Evolutionary conservation across 257 asterid genomes (phyloP).

Genomic region (Jasminum sambac): DNA sequence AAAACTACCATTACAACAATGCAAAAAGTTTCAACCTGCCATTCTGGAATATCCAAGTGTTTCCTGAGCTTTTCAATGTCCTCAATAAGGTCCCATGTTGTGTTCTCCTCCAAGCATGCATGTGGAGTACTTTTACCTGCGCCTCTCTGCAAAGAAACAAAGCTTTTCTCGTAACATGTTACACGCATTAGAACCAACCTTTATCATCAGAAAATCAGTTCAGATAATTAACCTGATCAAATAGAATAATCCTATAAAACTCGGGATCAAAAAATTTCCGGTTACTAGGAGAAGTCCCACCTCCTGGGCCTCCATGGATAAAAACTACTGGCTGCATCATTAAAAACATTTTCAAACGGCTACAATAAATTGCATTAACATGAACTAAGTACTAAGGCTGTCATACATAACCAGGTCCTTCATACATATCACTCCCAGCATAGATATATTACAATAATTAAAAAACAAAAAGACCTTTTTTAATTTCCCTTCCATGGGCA

Average conservation of each 20-base stretch:
- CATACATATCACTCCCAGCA: neutral
- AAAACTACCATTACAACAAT: conserved; percentile 18
- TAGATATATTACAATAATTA: too few relatives aligned
- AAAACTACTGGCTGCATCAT: conserved; percentile 79
- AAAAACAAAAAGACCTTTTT: neutral
- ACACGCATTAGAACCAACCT: conserved; percentile 19
- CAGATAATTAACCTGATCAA: conserved; percentile 72
- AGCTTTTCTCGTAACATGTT: conserved; percentile 17
- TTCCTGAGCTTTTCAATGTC: conserved; percentile 89
- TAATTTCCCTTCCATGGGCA: neutral
- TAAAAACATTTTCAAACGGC: conserved; percentile 20
- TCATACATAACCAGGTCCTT: neutral
- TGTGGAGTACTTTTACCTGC: conserved; percentile 95
- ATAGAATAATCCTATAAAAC: conserved; percentile 73
- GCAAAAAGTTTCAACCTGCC: conserved; percentile 61
- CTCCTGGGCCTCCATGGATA: conserved; percentile 99
- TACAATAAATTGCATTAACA: conserved; percentile 8
- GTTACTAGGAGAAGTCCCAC: conserved; percentile 90
- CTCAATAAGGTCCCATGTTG: conserved; percentile 85
- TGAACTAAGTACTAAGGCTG: neutral
- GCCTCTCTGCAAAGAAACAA: conserved; percentile 61
- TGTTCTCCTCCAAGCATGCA: conserved; percentile 88
- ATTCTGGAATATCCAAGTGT: conserved; percentile 78
- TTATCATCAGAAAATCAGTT: conserved; percentile 21
- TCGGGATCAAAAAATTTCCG: conserved; percentile 88